Evolutionary conservation across 768 basidiomycete species (phyloP).

Genomic region (Auriscalpium orientale): DNA sequence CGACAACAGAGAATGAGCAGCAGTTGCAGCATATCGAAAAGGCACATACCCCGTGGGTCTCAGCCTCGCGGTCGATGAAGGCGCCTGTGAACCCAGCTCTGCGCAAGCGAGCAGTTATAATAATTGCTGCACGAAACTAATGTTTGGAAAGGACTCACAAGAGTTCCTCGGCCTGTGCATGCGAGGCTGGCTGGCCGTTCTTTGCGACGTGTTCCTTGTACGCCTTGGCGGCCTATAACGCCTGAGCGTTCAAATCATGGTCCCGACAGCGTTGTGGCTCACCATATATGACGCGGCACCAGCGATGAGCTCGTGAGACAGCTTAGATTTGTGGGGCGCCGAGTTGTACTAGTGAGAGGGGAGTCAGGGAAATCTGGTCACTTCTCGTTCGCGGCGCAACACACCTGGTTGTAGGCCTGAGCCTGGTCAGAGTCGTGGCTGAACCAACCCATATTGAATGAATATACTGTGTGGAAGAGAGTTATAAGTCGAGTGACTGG

Average conservation of each 20-base stretch:
- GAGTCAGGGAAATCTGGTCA: neutral
- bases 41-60: slow-evolving; percentile 47
- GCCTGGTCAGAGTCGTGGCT: slow-evolving; percentile 32
- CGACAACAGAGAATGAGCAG: neutral
- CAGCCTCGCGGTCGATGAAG: slow-evolving; percentile 46
- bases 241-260: neutral
- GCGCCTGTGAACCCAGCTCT: slow-evolving; percentile 52
- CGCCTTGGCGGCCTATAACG: slow-evolving; percentile 57
- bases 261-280: neutral
- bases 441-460: slow-evolving; percentile 35
- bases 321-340: slow-evolving; percentile 46
- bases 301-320: slow-evolving; percentile 62
- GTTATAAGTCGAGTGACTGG: neutral
- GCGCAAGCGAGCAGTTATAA: neutral
- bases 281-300: slow-evolving; percentile 65
- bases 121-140: neutral
- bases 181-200: slow-evolving; percentile 42
- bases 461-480: neutral
- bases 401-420: slow-evolving; percentile 34
- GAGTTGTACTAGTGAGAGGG: slow-evolving; percentile 31
- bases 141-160: slow-evolving; percentile 23
- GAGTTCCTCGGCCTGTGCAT: slow-evolving; percentile 52
- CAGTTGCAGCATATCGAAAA: neutral
- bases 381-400: neutral
- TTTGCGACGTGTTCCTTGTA: slow-evolving; percentile 45